phyloP scores from a whole-genome alignment of 257 asterid species.

The Nicotiana paniculata region DNA sequence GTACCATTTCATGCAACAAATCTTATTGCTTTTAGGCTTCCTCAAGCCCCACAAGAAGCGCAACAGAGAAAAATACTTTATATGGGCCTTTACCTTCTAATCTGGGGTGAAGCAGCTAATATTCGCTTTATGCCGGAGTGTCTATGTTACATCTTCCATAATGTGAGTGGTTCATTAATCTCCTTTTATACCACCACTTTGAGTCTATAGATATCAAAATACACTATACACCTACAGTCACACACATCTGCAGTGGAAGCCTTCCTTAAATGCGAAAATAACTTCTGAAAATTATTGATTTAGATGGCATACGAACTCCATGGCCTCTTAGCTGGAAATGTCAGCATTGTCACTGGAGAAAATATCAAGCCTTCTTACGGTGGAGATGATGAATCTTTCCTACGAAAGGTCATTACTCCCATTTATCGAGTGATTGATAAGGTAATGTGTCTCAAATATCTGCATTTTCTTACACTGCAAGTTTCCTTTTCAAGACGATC shows the following conservation, averaged over 20 bases:
- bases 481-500: background rate
- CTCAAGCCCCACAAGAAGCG: constrained; percentile 70
- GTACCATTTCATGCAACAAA: background rate
- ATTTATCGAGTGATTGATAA: constrained; percentile 81
- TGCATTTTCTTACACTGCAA: constrained; percentile 10
- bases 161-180: constrained; percentile 49
- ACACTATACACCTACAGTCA: background rate
- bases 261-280: background rate
- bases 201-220: background rate
- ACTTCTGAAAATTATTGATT: constrained; percentile 13
- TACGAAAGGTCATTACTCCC: constrained; percentile 83
- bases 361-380: constrained; percentile 97
- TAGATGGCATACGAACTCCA: constrained; percentile 99
- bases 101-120: constrained; percentile 99
- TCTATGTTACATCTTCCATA: constrained; percentile 94
- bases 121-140: constrained; percentile 98
- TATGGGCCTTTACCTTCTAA: constrained; percentile 96
- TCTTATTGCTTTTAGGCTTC: constrained; percentile 54
- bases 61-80: constrained; percentile 91
- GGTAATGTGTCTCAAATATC: constrained; percentile 36
- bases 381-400: constrained; percentile 88
- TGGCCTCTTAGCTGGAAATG: constrained; percentile 98
- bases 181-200: constrained; percentile 1
- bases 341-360: constrained; percentile 97
- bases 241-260: background rate